phyloP scores from a whole-genome alignment of 2,329 filamentous ascomycete genomes.

The Fusarium decemcellulare region DNA sequence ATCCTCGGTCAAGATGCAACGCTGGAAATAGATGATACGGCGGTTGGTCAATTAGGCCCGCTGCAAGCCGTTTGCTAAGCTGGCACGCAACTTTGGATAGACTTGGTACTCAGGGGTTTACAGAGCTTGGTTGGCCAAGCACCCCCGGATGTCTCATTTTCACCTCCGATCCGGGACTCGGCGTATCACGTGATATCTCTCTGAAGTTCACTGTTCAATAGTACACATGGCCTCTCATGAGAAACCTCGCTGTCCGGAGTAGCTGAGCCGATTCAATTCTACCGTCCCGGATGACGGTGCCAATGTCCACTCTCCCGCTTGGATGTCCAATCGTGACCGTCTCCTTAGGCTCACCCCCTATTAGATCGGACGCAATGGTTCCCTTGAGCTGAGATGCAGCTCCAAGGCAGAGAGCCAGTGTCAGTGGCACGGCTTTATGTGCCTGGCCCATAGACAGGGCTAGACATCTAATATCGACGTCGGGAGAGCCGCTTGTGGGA shows the following conservation, averaged over 20 bases:
- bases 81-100: too few species aligned
- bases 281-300: slow-evolving; percentile 56
- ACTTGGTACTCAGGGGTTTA: too few species aligned
- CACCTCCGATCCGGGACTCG: too few species aligned
- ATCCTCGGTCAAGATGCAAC: neutral
- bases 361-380: slow-evolving; percentile 57
- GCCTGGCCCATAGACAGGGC: slow-evolving; percentile 70
- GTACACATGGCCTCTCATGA: slow-evolving; percentile 65
- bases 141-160: too few species aligned
- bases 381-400: slow-evolving; percentile 63
- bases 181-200: too few species aligned
- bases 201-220: slow-evolving; percentile 48
- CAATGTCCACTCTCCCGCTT: slow-evolving; percentile 62
- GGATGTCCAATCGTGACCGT: slow-evolving; percentile 62
- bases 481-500: slow-evolving; percentile 48
- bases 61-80: too few species aligned
- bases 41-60: neutral
- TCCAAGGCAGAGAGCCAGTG: slow-evolving; percentile 66
- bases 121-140: too few species aligned
- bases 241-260: slow-evolving; percentile 61
- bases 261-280: slow-evolving; percentile 60
- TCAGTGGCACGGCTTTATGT: slow-evolving; percentile 70
- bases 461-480: slow-evolving; percentile 59
- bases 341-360: slow-evolving; percentile 36
- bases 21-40: neutral